Evolutionary conservation across 164 flowering plant genomes (phyloP).

Genomic region (Macadamia tetraphylla): DNA sequence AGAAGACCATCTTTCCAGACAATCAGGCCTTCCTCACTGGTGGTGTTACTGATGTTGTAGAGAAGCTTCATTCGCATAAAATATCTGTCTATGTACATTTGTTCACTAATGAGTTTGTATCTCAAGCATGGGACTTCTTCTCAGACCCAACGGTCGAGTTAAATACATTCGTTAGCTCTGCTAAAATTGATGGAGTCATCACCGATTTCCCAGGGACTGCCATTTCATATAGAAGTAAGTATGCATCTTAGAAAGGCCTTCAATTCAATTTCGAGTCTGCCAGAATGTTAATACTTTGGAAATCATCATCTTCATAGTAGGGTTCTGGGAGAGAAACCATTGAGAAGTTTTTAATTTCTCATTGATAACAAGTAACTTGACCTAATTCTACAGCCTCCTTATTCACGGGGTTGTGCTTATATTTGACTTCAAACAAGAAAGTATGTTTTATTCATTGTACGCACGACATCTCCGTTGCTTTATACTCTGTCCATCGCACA

Average conservation of each 20-base stretch:
- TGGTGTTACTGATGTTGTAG: conserved; percentile 33
- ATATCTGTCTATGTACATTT: conserved; percentile 53
- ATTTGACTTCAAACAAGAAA: no score
- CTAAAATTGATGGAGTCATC: conserved; percentile 58
- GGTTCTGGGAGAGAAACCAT: neutral
- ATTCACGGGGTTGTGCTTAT: no score
- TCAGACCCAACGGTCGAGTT: conserved; percentile 76
- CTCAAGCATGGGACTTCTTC: conserved; percentile 88
- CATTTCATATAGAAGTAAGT: conserved; percentile 69
- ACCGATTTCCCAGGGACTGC: conserved; percentile 90
- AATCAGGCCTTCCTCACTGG: conserved; percentile 28
- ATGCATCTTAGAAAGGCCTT: neutral
- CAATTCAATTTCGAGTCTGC: neutral
- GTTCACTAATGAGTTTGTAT: conserved; percentile 73
- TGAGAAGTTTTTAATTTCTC: neutral
- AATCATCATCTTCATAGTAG: neutral
- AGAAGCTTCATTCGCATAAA: conserved; percentile 42
- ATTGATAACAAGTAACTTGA: no score
- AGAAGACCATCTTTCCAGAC: conserved; percentile 47
- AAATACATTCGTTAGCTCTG: conserved; percentile 39
- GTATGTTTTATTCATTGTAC: no score
- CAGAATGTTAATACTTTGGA: neutral
- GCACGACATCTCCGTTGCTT: no score
- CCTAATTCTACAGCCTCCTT: no score
- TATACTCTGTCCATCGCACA: no score